Conservation (phyloP, 2,329 filamentous ascomycete genomes). For the Fusarium solani-melongenae region DNA sequence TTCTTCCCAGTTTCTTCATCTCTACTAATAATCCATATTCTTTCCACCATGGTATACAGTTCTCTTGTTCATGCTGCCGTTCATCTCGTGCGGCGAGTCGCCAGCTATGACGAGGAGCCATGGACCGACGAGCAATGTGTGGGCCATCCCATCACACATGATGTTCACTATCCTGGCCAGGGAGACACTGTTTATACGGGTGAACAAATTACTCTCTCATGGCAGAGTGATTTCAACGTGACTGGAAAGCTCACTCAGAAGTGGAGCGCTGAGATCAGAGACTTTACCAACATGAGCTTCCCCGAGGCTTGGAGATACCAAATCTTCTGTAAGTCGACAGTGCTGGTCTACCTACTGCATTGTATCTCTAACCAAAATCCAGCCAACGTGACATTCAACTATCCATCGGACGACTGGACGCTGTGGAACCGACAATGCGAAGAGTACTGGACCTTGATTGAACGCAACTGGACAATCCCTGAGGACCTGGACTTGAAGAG, state of each 20-base stretch:
- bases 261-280: neutral
- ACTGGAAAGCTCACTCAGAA: neutral
- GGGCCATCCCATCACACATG: neutral
- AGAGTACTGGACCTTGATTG: neutral
- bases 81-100: neutral
- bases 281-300: neutral
- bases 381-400: neutral
- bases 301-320: neutral
- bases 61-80: neutral
- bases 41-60: neutral
- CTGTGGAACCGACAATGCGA: neutral
- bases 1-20: neutral
- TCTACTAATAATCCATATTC: neutral
- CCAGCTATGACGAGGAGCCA: neutral
- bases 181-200: neutral
- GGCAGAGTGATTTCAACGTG: neutral
- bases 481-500: neutral
- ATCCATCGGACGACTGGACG: neutral
- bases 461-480: neutral
- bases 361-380: neutral
- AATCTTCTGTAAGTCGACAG: neutral
- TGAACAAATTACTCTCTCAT: neutral
- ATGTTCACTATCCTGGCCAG: neutral
- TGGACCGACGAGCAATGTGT: neutral
- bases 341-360: fast-evolving